These are phyloP conservation scores for Eleusine coracana DNA, from an alignment of 176 grass and related monocot species.

Conservation along the genomic window DNA sequence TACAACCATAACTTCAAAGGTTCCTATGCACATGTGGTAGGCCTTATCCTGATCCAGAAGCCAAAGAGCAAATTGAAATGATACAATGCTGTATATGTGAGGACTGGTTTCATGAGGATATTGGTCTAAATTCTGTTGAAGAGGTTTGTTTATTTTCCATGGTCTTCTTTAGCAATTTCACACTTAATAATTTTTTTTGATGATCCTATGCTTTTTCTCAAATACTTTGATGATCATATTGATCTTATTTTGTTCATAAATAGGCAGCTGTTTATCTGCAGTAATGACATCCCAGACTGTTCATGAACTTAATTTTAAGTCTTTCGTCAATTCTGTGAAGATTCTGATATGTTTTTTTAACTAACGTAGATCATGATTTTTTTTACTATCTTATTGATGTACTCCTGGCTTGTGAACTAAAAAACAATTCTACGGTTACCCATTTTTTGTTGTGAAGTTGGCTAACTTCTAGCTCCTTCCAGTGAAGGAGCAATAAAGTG, in stretches of 20 bases:
- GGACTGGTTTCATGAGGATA: slow-evolving; percentile 95
- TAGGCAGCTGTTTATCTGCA: slow-evolving; percentile 9
- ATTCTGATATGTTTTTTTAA: slow-evolving; percentile 6
- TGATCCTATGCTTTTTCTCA: not conserved
- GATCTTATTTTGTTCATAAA: slow-evolving; percentile 12
- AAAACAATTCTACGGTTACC: slow-evolving; percentile 9
- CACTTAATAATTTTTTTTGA: not conserved
- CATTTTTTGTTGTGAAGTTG: not conserved
- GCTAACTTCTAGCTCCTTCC: not conserved
- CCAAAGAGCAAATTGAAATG: slow-evolving; percentile 89
- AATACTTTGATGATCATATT: not conserved
- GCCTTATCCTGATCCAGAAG: slow-evolving; percentile 98
- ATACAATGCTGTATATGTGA: slow-evolving; percentile 98
- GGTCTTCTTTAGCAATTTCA: slow-evolving; percentile 11
- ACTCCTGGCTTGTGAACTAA: not conserved
- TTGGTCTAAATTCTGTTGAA: slow-evolving; percentile 72
- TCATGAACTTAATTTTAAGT: not conserved
- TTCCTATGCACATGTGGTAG: slow-evolving; percentile 80
- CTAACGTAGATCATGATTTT: not conserved
- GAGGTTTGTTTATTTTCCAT: slow-evolving; percentile 57
- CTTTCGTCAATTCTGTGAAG: not conserved
- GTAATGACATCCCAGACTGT: not conserved
- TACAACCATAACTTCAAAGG: slow-evolving; percentile 99
- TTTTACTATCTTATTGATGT: slow-evolving; percentile 1
- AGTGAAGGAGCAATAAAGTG: not conserved